Base-by-base conservation (phyloP, 2,329 filamentous ascomycete species). In the Fusarium sp. region DNA sequence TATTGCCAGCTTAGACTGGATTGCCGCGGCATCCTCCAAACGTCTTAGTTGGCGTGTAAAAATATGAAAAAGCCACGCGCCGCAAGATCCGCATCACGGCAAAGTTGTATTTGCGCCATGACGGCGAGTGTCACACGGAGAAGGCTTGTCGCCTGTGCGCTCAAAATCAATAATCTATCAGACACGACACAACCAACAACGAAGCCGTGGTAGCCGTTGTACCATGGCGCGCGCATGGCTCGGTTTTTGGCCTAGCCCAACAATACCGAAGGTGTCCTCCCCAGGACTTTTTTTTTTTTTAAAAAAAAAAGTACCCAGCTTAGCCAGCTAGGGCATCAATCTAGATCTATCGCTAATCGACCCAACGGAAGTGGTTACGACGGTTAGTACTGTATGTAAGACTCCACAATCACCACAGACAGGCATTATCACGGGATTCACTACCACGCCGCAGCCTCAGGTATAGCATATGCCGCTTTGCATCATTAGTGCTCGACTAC, bases 341-440 rank as follows among this genome's bases (percentile, higher is more conserved):
- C 25, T 36, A 44, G 41, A 53, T 53, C 32, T 55, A 38, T 47
- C 37, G 17, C 45, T 38, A 38, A 19, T 23, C 19, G 37, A 27
- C 31, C 21, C 33, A 38, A 36, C 19, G 14, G 42, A 19, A 21
- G 48, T 49, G 23, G 48, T 19, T 44, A 29, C 9, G 27, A 27
- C 25, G 7, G 11, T 13, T 36, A 29, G 35, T 5, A 31, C 19
- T 19, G 19, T 19, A 19, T 19, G 19, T n/a, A 45, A 11, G 14
- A 38, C 44, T 49, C 60, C 59, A 56, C 57, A 46, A 44, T 56
- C 54, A 58, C 65, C 67, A 69, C 67, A 69, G 63, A 37, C 31
- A 29, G 23, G 21, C 29, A 53, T 43, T 41, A 69, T 69, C 67
- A 70, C 67, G 67, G 67, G 67, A 68, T 42, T 42, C 49, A 23